A percentile compares a stretch with the other conserved stretches of the same genome.
phyloP scores from a whole-genome alignment of 2,329 filamentous ascomycete species.

The Chrysoporthe puriensis region DNA sequence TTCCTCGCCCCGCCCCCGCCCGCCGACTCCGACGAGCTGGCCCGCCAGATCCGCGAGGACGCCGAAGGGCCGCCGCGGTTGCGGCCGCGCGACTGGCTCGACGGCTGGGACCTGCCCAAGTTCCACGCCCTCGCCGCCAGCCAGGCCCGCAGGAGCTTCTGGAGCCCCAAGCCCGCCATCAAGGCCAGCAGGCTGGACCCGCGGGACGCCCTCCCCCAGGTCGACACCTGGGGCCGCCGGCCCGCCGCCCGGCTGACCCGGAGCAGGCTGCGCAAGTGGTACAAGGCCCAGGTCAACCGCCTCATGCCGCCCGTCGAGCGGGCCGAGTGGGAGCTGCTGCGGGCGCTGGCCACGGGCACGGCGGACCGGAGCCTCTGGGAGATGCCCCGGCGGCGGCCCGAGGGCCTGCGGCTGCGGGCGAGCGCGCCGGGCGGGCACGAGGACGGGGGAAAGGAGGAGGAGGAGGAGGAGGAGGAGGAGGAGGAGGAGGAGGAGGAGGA shows the following conservation, averaged over 20 bases:
- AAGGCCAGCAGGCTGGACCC: constrained; percentile 40
- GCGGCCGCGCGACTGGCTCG: constrained; percentile 45
- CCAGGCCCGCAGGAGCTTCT: constrained; percentile 40
- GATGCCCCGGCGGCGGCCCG: constrained; percentile 42
- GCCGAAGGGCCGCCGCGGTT: not conserved
- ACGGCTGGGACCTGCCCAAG: constrained; percentile 54
- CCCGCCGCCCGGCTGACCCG: constrained; percentile 43
- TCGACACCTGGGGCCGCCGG: constrained; percentile 55
- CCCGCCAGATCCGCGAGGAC: constrained; percentile 28
- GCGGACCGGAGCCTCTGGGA: constrained; percentile 41
- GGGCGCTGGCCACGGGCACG: constrained; percentile 48
- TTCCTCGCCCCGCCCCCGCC: constrained; percentile 45
- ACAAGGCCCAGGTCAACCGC: constrained; percentile 48
- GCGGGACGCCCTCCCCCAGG: constrained; percentile 41
- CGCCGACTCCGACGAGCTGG: constrained; percentile 46
- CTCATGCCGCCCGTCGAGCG: constrained; percentile 58
- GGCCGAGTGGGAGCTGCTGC: constrained; percentile 60
- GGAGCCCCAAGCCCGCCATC: constrained; percentile 35
- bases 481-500: not conserved
- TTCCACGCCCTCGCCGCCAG: constrained; percentile 46
- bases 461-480: not conserved
- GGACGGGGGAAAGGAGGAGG: not conserved
- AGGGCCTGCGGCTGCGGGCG: constrained; percentile 31
- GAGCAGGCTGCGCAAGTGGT: constrained; percentile 53
- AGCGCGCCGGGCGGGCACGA: constrained; percentile 2